A percentile compares a stretch with the other conserved stretches of the same genome.
Evolutionary conservation across 192 early-diverging fungal genomes (phyloP).

Genomic region (Neocallimastix lanati): DNA sequence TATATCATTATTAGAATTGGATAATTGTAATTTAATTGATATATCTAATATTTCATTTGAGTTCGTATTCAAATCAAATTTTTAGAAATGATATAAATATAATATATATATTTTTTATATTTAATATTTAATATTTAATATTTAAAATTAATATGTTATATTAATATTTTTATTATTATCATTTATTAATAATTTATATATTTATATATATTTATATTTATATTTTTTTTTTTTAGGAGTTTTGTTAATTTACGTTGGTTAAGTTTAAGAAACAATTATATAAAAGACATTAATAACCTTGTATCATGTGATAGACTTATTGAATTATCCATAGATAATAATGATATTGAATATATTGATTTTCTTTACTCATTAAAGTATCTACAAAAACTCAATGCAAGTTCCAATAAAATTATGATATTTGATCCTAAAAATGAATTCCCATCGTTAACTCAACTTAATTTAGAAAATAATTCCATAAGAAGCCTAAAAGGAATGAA

Average conservation of each 20-base stretch:
- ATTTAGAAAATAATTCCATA: conserved; percentile 30
- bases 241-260: conserved; percentile 19
- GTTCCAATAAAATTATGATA: conserved; percentile 21
- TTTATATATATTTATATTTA: too few relatives aligned
- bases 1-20: background rate
- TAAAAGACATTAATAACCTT: conserved; percentile 20
- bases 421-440: conserved; percentile 20
- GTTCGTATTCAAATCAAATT: background rate
- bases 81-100: too few relatives aligned
- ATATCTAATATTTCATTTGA: background rate
- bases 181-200: too few relatives aligned
- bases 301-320: conserved; percentile 15
- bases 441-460: conserved; percentile 22
- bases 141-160: too few relatives aligned
- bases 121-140: too few relatives aligned
- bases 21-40: background rate
- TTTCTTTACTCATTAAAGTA: conserved; percentile 11
- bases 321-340: conserved; percentile 32
- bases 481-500: conserved; percentile 20
- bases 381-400: conserved; percentile 29
- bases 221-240: background rate
- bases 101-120: too few relatives aligned
- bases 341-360: conserved; percentile 29
- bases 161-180: too few relatives aligned
- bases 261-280: conserved; percentile 32